Conservation (phyloP, 345 rosid species). For the Boechera stricta region DNA sequence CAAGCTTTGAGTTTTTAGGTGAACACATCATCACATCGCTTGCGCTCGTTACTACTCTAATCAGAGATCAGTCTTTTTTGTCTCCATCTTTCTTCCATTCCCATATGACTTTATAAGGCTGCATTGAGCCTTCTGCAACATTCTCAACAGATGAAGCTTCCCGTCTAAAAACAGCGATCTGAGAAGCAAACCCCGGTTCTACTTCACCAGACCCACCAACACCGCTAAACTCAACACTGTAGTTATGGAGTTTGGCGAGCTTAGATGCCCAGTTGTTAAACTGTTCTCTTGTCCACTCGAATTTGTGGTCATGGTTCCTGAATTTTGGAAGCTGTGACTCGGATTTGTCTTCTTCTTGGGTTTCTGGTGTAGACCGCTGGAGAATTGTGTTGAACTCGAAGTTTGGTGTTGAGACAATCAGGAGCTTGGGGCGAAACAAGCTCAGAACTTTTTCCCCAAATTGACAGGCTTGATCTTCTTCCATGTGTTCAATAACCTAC, state of each 20-base stretch:
- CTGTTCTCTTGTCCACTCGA: constrained; percentile 96
- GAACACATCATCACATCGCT: constrained; percentile 11
- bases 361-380: constrained; percentile 51
- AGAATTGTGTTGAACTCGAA: constrained; percentile 88
- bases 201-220: constrained; percentile 78
- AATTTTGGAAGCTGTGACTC: constrained; percentile 61
- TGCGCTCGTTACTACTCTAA: not conserved
- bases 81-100: constrained; percentile 58
- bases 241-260: constrained; percentile 62
- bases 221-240: constrained; percentile 81
- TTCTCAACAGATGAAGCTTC: constrained; percentile 13
- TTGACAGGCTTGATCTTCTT: constrained; percentile 75
- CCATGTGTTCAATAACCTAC: constrained; percentile 97
- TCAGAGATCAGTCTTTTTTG: not conserved
- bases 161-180: constrained; percentile 77
- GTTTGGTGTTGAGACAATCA: constrained; percentile 93
- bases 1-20: constrained; percentile 22
- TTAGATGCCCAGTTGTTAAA: constrained; percentile 73
- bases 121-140: constrained; percentile 5
- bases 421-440: constrained; percentile 65
- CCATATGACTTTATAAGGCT: constrained; percentile 69
- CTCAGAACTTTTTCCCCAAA: constrained; percentile 75
- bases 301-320: constrained; percentile 96
- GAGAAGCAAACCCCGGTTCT: constrained; percentile 92
- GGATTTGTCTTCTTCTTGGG: constrained; percentile 66